Conservation (phyloP, 441 rosid genomes). For the Eugenia klotzschiana region DNA sequence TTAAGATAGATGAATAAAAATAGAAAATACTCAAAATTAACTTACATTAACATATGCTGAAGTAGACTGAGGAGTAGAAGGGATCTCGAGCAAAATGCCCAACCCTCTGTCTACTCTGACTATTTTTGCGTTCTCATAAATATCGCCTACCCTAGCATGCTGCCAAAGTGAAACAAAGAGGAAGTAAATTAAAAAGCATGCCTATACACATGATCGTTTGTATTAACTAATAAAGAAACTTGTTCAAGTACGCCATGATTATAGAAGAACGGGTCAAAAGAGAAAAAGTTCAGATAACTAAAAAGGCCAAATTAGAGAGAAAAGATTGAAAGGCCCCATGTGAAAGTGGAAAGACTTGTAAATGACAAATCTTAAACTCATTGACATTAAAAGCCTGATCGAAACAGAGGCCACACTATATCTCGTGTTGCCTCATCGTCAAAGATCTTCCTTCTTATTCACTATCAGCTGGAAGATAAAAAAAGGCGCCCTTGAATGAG, state of each 20-base stretch:
- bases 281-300: background rate
- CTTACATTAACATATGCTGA: constrained; percentile 85
- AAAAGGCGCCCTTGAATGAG: background rate
- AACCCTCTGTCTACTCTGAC: constrained; percentile 71
- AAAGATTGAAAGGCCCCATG: background rate
- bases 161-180: constrained; percentile 19
- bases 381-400: background rate
- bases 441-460: background rate
- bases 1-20: background rate
- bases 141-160: constrained; percentile 64
- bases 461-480: background rate
- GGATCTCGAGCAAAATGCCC: constrained; percentile 88
- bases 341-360: background rate
- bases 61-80: constrained; percentile 46
- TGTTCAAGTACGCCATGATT: background rate
- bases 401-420: background rate
- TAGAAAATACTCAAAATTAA: background rate
- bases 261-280: background rate
- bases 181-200: background rate
- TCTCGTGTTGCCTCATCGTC: background rate
- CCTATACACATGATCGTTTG: background rate
- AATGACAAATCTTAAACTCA: background rate
- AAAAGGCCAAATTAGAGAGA: background rate
- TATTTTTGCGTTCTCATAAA: constrained; percentile 71
- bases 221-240: background rate